Conservation (phyloP, 1,139 yeast genomes). For the Blastobotrys proliferans region DNA sequence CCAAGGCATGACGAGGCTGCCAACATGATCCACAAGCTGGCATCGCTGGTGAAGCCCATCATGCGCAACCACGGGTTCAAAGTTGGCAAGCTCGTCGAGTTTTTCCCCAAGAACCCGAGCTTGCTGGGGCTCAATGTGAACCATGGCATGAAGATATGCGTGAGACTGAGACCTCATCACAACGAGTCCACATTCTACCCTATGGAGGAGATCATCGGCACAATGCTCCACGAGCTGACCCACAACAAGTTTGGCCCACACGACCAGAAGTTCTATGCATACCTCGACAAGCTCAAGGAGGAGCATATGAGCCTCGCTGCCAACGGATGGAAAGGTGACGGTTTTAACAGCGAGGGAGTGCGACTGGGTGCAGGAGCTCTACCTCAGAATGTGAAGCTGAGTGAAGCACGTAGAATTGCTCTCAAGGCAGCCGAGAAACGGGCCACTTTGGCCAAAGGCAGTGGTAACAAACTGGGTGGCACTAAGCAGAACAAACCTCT, state of each 20-base stretch:
- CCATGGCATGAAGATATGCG: slow-evolving; percentile 67
- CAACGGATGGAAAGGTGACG: slow-evolving; percentile 41
- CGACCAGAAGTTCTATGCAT: slow-evolving; percentile 62
- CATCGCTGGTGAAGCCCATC: slow-evolving; percentile 48
- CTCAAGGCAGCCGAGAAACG: slow-evolving; percentile 19
- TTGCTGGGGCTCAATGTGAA: slow-evolving; percentile 85
- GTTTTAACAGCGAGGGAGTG: slow-evolving; percentile 50
- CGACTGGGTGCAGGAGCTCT: slow-evolving; percentile 43
- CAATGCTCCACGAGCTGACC: slow-evolving; percentile 83
- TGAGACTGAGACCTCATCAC: slow-evolving; percentile 61
- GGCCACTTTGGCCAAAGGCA: slow-evolving; percentile 21
- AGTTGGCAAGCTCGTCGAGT: slow-evolving; percentile 71
- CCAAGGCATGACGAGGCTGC: slow-evolving; percentile 31
- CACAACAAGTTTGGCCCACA: slow-evolving; percentile 83
- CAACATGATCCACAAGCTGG: slow-evolving; percentile 30
- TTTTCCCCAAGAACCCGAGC: slow-evolving; percentile 67
- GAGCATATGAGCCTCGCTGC: slow-evolving; percentile 56
- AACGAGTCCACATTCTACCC: slow-evolving; percentile 60
- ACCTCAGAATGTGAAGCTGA: background rate
- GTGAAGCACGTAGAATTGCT: slow-evolving; percentile 20
- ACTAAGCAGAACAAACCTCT: slow-evolving; percentile 28
- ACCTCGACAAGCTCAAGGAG: slow-evolving; percentile 56
- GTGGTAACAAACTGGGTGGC: slow-evolving; percentile 25
- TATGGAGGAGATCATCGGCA: slow-evolving; percentile 66
- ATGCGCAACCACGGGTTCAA: slow-evolving; percentile 64